Evolutionary conservation across 2,329 filamentous ascomycete genomes (phyloP), one percentile per base, ranked within the genome.

Genomic region (Colletotrichum lupini): DNA sequence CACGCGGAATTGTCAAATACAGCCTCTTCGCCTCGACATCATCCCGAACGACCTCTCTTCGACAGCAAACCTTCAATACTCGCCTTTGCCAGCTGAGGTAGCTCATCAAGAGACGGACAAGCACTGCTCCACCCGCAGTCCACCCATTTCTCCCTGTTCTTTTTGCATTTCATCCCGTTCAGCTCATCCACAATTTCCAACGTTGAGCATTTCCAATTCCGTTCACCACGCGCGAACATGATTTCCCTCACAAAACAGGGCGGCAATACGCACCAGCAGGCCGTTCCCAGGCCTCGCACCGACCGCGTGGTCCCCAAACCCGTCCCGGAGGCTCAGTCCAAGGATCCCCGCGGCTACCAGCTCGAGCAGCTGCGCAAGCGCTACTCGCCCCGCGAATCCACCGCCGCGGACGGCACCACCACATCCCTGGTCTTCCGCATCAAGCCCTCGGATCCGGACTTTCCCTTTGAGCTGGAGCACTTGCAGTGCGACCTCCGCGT

Each of bases 391-490:
- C 83, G 82, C 61, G 85, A 88, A 73, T 81, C 83, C 12, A 82
- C 78, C 16, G 77, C 84, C 3, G 79, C 81, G 7, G 81, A 87
- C 73, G 87, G 88, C 61, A 86, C 85, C 3, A 90, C 89, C 0
- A 86, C 88, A 49, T 49, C 42, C 19, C 82, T 95, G 52, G 82
- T 85, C 11, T 94, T 96, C 81, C 89, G 86, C 64, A 83, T 97
- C 74, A 83, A 83, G 14, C 94, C 94, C 5, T 95, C 94, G 6
- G 94, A 97, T 79, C 94, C 94, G 0, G 94, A 97, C 78, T 96
- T 97, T 77, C 93, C 94, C 1, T 96, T 94, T 81, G 93, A 95
- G 74, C 85, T 96, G 78, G 87, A 91, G 30, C 85, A 88, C 52
- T 85, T 97, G 37, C 87, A 93, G 53, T 95, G 93, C 79, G 86